These are phyloP conservation scores for Colletotrichum sp. DNA, from an alignment of 2,329 filamentous ascomycete species.

Conservation along the genomic window DNA sequence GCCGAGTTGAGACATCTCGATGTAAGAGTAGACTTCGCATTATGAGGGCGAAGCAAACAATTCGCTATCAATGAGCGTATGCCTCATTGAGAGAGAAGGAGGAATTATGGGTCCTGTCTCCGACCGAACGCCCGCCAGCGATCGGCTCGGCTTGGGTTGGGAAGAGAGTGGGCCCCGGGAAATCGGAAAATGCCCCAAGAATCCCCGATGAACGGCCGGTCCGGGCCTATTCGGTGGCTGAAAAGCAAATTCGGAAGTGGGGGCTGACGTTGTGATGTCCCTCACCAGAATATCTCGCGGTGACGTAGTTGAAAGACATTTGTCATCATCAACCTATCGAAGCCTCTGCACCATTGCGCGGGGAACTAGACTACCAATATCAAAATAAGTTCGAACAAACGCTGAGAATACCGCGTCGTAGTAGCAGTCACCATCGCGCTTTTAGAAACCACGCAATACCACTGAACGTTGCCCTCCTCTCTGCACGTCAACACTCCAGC, in stretches of 20 bases:
- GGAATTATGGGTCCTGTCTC: not conserved
- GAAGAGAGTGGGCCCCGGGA: not conserved
- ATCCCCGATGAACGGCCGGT: not conserved
- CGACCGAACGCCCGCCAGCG: not conserved
- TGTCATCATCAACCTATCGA: not conserved
- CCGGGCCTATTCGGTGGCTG: not conserved
- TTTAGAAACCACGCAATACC: not conserved
- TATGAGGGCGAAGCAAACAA: not conserved
- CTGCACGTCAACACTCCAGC: not conserved
- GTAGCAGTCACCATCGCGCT: not conserved
- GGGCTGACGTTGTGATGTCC: not conserved
- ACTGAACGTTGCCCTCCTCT: not conserved
- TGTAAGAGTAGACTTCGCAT: not conserved
- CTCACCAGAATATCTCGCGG: not conserved
- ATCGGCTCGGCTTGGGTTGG: not conserved
- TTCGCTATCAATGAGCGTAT: not conserved
- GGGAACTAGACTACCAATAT: not conserved
- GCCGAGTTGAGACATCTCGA: rapidly evolving
- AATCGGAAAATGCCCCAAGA: not conserved
- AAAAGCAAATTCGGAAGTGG: not conserved
- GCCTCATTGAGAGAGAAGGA: not conserved
- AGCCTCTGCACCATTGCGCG: not conserved
- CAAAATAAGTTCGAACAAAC: not conserved
- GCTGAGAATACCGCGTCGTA: not conserved
- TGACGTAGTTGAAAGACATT: not conserved